A percentile compares a stretch with the other conserved stretches of the same genome.
Conservation (phyloP, 2,329 filamentous ascomycete species). For the Pseudocercospora eumusae region DNA sequence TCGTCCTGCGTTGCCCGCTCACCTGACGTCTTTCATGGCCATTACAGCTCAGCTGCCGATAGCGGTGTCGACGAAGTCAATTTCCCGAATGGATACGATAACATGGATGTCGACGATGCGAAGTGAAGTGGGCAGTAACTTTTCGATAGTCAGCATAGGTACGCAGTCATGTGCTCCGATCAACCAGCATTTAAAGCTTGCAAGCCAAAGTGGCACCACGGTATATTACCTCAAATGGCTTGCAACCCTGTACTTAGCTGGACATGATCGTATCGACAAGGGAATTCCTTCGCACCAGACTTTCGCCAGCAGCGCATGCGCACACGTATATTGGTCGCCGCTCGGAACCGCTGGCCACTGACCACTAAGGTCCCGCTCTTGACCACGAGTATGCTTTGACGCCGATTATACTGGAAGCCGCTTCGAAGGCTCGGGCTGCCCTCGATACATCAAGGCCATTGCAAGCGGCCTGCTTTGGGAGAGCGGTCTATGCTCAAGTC, state of each 20-base stretch:
- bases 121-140: constrained; percentile 13
- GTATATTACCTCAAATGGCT: neutral
- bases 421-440: neutral
- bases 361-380: neutral
- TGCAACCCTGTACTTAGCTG: neutral
- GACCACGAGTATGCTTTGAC: neutral
- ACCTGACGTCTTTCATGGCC: constrained; percentile 13
- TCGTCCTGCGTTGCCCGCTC: constrained; percentile 6
- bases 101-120: constrained; percentile 25
- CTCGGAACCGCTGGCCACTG: neutral
- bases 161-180: neutral
- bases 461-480: neutral
- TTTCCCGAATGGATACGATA: neutral
- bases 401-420: neutral
- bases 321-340: neutral
- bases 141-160: neutral
- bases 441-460: neutral
- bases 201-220: neutral
- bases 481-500: neutral
- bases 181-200: neutral
- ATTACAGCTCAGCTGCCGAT: constrained; percentile 13
- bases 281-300: neutral
- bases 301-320: neutral
- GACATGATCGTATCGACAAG: neutral
- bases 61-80: constrained; percentile 13